Conservation (phyloP, 441 rosid species). For the Capsella rubella region DNA sequence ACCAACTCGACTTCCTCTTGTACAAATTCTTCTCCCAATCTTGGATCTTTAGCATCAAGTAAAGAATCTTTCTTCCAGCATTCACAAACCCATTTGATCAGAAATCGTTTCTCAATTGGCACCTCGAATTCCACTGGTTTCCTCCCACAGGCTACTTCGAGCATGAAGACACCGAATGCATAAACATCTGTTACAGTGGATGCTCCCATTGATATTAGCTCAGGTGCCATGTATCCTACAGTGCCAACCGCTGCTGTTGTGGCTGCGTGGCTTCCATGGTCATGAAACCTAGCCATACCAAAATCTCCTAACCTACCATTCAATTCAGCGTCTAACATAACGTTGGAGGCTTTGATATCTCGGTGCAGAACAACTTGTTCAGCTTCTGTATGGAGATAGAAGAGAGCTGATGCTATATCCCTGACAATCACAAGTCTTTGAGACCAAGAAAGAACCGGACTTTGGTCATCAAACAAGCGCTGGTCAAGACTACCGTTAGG, state of each 20-base stretch:
- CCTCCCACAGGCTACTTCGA: constrained; percentile 73
- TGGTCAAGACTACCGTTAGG: constrained; percentile 65
- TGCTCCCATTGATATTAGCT: constrained; percentile 57
- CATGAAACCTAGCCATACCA: constrained; percentile 70
- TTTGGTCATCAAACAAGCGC: constrained; percentile 39
- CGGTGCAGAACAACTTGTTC: constrained; percentile 70
- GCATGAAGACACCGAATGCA: constrained; percentile 70
- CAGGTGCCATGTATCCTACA: constrained; percentile 68
- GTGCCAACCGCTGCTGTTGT: constrained; percentile 68
- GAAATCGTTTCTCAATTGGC: constrained; percentile 41
- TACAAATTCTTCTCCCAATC: constrained; percentile 49
- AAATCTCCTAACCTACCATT: constrained; percentile 68
- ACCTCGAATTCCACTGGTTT: constrained; percentile 52
- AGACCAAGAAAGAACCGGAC: constrained; percentile 48
- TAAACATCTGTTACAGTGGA: constrained; percentile 58
- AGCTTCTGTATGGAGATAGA: constrained; percentile 74
- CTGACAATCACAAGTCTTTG: constrained; percentile 55
- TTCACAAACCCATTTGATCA: constrained; percentile 60
- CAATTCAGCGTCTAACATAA: constrained; percentile 56
- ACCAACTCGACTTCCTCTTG: constrained; percentile 61
- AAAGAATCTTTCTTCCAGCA: constrained; percentile 58
- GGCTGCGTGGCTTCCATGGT: constrained; percentile 52
- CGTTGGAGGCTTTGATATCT: constrained; percentile 69
- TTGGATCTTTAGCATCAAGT: constrained; percentile 53
- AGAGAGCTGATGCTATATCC: constrained; percentile 60